A percentile compares a stretch with the other conserved stretches of the same genome.
Conservation (phyloP, 2,329 filamentous ascomycete species). For the Eurotiales sp. region DNA sequence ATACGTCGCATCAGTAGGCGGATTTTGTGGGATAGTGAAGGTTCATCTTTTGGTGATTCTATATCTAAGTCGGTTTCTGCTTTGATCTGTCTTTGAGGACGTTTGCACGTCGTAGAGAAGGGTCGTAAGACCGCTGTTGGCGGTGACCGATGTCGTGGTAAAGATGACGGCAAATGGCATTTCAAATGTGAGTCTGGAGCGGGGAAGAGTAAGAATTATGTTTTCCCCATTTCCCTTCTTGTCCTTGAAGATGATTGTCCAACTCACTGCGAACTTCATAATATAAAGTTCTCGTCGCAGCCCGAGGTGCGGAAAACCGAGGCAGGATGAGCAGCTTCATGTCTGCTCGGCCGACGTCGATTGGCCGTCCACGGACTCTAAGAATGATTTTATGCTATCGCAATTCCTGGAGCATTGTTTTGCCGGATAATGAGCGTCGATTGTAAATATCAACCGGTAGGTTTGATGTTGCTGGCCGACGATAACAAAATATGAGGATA, state of each 20-base stretch:
- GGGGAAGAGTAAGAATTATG: no score
- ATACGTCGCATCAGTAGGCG: slow-evolving; percentile 52
- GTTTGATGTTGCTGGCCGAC: not conserved
- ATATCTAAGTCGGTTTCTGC: not conserved
- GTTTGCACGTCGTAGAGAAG: not conserved
- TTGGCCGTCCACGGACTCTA: no score
- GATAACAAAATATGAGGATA: no score
- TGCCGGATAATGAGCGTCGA: not conserved
- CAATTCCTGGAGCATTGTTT: not conserved
- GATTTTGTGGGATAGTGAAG: slow-evolving; percentile 26
- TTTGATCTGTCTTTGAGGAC: not conserved
- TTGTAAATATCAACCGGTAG: not conserved
- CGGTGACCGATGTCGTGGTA: not conserved
- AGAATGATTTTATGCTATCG: not conserved
- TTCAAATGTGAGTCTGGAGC: not conserved
- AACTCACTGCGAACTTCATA: slow-evolving; percentile 10
- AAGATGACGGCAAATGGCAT: not conserved
- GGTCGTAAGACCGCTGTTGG: not conserved
- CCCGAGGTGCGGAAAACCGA: slow-evolving; percentile 17
- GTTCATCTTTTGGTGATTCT: not conserved
- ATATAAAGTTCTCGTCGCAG: slow-evolving; percentile 13
- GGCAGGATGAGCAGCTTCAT: slow-evolving; percentile 30
- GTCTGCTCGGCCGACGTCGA: slow-evolving; percentile 15
- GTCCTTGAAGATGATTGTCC: no score
- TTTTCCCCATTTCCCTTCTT: no score